Conservation (phyloP, 1,284 basidiomycete genomes). For the Schizophyllum commune region DNA sequence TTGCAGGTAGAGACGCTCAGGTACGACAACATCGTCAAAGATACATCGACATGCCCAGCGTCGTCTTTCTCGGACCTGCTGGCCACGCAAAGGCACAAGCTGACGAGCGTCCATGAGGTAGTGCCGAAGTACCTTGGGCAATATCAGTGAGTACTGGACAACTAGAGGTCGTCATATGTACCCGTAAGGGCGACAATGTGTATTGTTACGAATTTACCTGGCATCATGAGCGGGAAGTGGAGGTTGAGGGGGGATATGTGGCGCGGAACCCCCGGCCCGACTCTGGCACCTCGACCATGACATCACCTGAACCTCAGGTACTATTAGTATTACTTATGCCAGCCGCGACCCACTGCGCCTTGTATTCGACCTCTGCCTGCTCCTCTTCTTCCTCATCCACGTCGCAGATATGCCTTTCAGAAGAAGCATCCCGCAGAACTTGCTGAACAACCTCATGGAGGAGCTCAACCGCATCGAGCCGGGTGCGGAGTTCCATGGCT, state of each 20-base stretch:
- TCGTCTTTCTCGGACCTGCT: slow-evolving; percentile 38
- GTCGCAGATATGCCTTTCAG: neutral
- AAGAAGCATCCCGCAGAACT: neutral
- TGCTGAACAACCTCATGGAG: neutral
- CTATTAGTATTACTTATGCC: no score
- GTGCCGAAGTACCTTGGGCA: slow-evolving; percentile 42
- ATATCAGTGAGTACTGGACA: neutral
- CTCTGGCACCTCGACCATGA: neutral
- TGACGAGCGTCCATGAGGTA: slow-evolving; percentile 44
- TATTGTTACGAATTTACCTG: no score
- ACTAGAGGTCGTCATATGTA: no score
- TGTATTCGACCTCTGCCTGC: neutral
- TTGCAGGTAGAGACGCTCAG: slow-evolving; percentile 51
- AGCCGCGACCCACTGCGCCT: neutral
- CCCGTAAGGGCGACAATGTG: no score
- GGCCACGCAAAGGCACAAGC: slow-evolving; percentile 23
- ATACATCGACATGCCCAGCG: slow-evolving; percentile 23
- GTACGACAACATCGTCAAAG: slow-evolving; percentile 47
- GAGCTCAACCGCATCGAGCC: neutral
- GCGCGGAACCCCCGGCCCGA: neutral
- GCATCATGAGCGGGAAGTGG: no score
- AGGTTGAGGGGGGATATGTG: no score
- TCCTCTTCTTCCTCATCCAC: neutral
- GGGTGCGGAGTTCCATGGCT: neutral
- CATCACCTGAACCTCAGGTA: neutral